phyloP scores from a whole-genome alignment of 2,329 filamentous ascomycete species.

The Mycogone perniciosa region DNA sequence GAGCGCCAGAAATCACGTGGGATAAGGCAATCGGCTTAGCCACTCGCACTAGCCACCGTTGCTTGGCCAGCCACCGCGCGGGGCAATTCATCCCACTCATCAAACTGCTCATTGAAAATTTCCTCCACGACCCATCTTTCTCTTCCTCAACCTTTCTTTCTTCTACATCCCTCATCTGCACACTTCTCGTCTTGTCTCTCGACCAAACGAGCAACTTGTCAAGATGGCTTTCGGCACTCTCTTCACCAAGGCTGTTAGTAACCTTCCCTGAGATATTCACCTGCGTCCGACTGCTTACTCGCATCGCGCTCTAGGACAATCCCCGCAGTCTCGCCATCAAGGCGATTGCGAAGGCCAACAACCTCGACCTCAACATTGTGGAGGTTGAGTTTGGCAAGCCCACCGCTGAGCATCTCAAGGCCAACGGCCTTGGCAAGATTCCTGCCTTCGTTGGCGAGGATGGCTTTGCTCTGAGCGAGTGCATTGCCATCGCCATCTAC shows the following conservation, averaged over 20 bases:
- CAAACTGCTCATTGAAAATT: slow-evolving; percentile 27
- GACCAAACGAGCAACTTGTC: slow-evolving; percentile 30
- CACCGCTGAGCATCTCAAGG: slow-evolving; percentile 70
- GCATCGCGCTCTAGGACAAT: slow-evolving; percentile 59
- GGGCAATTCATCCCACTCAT: slow-evolving; percentile 27
- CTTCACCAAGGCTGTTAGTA: slow-evolving; percentile 72
- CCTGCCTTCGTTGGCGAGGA: slow-evolving; percentile 90
- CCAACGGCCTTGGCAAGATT: slow-evolving; percentile 84
- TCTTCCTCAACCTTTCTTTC: slow-evolving; percentile 16
- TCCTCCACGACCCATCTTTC: slow-evolving; percentile 18
- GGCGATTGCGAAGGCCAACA: slow-evolving; percentile 96
- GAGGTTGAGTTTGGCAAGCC: slow-evolving; percentile 60
- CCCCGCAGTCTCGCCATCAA: slow-evolving; percentile 81
- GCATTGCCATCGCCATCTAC: slow-evolving; percentile 95
- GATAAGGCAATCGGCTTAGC: slow-evolving; percentile 14
- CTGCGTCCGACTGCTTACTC: slow-evolving; percentile 18
- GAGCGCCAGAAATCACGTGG: slow-evolving; percentile 17
- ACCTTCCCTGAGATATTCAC: slow-evolving; percentile 13
- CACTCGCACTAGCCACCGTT: slow-evolving; percentile 18
- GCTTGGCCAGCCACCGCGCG: slow-evolving; percentile 24
- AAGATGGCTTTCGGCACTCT: slow-evolving; percentile 98
- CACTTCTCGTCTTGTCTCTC: slow-evolving; percentile 22
- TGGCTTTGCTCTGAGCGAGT: slow-evolving; percentile 83
- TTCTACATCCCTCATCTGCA: slow-evolving; percentile 15
- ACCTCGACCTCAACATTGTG: slow-evolving; percentile 83